A percentile compares a stretch with the other conserved stretches of the same genome.
Evolutionary conservation across 139 green algal genomes (phyloP).

Genomic region (Ostreobium quekettii): DNA sequence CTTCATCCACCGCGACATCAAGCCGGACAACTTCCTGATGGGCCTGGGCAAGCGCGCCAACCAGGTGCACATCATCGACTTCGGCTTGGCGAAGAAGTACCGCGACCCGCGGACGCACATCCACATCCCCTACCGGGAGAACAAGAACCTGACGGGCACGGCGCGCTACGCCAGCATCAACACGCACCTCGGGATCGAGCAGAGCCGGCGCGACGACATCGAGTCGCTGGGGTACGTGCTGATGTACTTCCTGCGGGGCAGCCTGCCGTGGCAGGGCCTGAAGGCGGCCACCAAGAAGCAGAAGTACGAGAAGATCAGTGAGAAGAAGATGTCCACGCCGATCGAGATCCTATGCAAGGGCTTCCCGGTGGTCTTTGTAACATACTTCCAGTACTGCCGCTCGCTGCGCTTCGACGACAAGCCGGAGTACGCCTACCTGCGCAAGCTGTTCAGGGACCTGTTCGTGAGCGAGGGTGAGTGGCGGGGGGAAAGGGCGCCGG

Average conservation of each 20-base stretch:
- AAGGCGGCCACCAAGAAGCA: constrained; percentile 99
- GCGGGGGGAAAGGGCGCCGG: not conserved
- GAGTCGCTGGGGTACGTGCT: constrained; percentile 80
- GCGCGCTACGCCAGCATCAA: constrained; percentile 99
- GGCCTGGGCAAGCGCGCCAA: constrained; percentile 94
- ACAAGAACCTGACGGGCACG: constrained; percentile 90
- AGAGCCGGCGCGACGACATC: constrained; percentile 90
- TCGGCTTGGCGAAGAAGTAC: constrained; percentile 99
- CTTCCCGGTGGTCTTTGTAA: constrained; percentile 92
- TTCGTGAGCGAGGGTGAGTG: constrained; percentile 85
- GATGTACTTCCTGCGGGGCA: constrained; percentile 98
- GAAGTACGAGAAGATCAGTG: constrained; percentile 99
- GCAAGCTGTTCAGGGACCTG: constrained; percentile 97
- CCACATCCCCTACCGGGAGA: constrained; percentile 91
- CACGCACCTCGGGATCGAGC: constrained; percentile 99
- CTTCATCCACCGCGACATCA: constrained; percentile 93
- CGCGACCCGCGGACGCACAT: constrained; percentile 96
- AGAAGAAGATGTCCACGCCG: constrained; percentile 99
- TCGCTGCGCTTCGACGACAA: constrained; percentile 99
- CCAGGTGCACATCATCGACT: constrained; percentile 99
- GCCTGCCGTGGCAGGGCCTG: constrained; percentile 92
- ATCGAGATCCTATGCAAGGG: constrained; percentile 96
- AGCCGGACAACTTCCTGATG: constrained; percentile 79
- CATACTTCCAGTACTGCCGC: constrained; percentile 94
- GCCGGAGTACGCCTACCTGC: constrained; percentile 97